Percentiles rank a stretch among this genome's conserved stretches.
Evolutionary conservation across 139 green algal genomes (phyloP).

Genomic region (Tetratostichococcus sp.): DNA sequence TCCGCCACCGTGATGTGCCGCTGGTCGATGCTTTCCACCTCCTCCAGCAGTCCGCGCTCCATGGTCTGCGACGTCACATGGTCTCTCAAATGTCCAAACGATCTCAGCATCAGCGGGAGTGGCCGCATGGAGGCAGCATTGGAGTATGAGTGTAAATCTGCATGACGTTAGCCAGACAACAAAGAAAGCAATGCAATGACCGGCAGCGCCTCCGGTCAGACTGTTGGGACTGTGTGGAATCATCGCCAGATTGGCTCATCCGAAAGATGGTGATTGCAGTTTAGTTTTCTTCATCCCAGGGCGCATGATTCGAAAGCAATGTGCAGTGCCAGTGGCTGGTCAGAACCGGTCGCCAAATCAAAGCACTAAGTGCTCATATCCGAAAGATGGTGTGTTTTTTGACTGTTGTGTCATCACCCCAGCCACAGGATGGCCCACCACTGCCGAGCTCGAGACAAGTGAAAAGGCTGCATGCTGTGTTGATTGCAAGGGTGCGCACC

Average conservation of each 20-base stretch:
- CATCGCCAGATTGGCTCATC: slow-evolving; percentile 22
- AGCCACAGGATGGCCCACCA: not conserved
- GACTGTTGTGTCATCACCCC: not conserved
- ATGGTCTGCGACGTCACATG: not conserved
- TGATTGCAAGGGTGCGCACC: no score
- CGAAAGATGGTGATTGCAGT: slow-evolving; percentile 48
- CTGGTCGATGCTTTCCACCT: slow-evolving; percentile 23
- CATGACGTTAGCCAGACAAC: no score
- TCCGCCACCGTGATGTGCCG: slow-evolving; percentile 36
- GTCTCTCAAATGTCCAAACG: slow-evolving; percentile 7
- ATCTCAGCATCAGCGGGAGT: not conserved
- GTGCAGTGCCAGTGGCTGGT: not conserved
- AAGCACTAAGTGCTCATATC: not conserved
- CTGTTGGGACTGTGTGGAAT: slow-evolving; percentile 24
- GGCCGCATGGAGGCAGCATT: no score
- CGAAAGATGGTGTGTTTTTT: not conserved
- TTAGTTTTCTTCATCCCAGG: slow-evolving; percentile 15
- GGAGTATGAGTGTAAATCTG: slow-evolving; percentile 24
- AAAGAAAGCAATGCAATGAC: not conserved
- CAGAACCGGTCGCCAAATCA: not conserved
- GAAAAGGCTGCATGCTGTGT: not conserved
- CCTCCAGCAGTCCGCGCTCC: slow-evolving; percentile 12
- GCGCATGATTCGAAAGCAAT: not conserved
- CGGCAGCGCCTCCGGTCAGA: not conserved
- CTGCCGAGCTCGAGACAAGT: not conserved